Conservation (phyloP, 2,329 filamentous ascomycete genomes). For the Leptographium radiaticola region DNA sequence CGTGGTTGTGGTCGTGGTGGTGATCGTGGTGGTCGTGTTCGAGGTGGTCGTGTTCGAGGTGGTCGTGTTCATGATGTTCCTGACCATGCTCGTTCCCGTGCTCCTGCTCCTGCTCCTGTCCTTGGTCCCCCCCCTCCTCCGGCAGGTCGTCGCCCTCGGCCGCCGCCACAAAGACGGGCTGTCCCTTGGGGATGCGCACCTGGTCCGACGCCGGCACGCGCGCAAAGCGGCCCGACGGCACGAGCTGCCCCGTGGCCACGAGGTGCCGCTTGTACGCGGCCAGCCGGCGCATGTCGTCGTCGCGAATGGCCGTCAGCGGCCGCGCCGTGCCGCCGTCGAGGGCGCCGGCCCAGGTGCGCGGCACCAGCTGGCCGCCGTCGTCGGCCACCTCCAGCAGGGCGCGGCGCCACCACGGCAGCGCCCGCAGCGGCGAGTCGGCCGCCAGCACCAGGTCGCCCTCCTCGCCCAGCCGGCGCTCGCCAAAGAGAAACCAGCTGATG, state of each 20-base stretch:
- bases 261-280: slow-evolving; percentile 30
- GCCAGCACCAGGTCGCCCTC: slow-evolving; percentile 52
- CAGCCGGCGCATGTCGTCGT: slow-evolving; percentile 22
- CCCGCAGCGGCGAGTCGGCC: slow-evolving; percentile 18
- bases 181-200: slow-evolving; percentile 81
- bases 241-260: slow-evolving; percentile 38
- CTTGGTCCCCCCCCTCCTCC: too few species aligned
- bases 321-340: slow-evolving; percentile 34
- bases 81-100: too few species aligned
- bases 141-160: slow-evolving; percentile 41
- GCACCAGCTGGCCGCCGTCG: slow-evolving; percentile 30
- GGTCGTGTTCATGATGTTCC: too few species aligned
- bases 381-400: slow-evolving; percentile 27
- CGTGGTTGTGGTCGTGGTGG: too few species aligned
- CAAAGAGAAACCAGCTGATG: slow-evolving; percentile 87
- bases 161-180: slow-evolving; percentile 67
- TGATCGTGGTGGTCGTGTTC: neutral
- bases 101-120: too few species aligned
- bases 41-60: slow-evolving; percentile 23
- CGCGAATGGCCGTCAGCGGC: slow-evolving; percentile 22
- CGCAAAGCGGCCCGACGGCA: slow-evolving; percentile 69
- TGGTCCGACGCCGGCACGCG: slow-evolving; percentile 91
- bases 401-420: slow-evolving; percentile 25
- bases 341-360: slow-evolving; percentile 44
- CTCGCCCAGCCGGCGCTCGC: slow-evolving; percentile 67